phyloP scores from a whole-genome alignment of 345 rosid genomes.

The Lumnitzera racemosa region DNA sequence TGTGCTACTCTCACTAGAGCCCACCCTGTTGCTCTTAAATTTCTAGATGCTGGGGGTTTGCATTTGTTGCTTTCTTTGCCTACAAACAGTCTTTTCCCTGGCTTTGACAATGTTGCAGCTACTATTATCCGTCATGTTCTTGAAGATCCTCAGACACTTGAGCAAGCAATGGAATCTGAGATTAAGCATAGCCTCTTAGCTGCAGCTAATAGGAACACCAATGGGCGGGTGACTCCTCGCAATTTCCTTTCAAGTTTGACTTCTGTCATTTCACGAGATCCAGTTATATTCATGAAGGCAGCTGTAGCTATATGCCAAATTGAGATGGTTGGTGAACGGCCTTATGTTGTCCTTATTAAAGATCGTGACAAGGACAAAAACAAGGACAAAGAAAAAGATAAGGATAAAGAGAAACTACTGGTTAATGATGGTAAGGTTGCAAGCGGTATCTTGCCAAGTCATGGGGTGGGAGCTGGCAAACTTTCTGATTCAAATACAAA shows the following conservation, averaged over 20 bases:
- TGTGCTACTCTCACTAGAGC: slow-evolving; percentile 79
- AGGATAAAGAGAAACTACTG: slow-evolving; percentile 59
- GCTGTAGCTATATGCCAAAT: slow-evolving; percentile 79
- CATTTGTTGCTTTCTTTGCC: slow-evolving; percentile 76
- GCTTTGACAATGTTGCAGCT: slow-evolving; percentile 83
- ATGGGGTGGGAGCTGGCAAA: slow-evolving; percentile 43
- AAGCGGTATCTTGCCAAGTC: slow-evolving; percentile 24
- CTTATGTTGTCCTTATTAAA: slow-evolving; percentile 70
- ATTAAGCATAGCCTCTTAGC: slow-evolving; percentile 72
- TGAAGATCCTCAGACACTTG: slow-evolving; percentile 95
- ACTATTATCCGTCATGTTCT: slow-evolving; percentile 82
- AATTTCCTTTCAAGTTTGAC: slow-evolving; percentile 61
- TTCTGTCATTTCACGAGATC: slow-evolving; percentile 84
- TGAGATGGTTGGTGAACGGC: slow-evolving; percentile 96
- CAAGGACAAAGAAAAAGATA: slow-evolving; percentile 64
- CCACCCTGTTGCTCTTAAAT: slow-evolving; percentile 73
- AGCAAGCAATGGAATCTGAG: slow-evolving; percentile 97
- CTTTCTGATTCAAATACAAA: slow-evolving; percentile 49
- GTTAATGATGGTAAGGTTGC: slow-evolving; percentile 53
- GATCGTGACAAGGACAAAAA: slow-evolving; percentile 75
- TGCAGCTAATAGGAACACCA: slow-evolving; percentile 75
- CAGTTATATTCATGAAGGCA: slow-evolving; percentile 70
- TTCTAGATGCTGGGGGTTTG: slow-evolving; percentile 82
- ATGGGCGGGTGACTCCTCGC: slow-evolving; percentile 74
- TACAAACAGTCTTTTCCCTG: slow-evolving; percentile 80